phyloP scores from a whole-genome alignment of 148 eudicot genomes.

The Rhododendron williamsianum region DNA sequence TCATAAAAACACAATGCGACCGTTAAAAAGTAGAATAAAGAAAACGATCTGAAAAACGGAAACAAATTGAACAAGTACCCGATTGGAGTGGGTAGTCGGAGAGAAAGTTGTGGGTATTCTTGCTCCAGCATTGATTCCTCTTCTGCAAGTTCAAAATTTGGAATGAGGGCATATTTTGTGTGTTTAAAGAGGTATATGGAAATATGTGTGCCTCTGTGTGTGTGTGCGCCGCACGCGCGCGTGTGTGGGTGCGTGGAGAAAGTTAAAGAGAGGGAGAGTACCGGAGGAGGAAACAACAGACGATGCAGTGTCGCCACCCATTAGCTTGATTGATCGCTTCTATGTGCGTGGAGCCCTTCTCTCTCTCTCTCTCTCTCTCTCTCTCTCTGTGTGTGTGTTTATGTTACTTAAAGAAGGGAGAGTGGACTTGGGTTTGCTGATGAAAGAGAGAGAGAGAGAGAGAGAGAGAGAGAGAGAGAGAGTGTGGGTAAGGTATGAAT shows the following conservation, averaged over 20 bases:
- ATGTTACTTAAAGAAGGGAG: background rate
- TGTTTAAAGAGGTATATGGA: background rate
- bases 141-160: slow-evolving; percentile 18
- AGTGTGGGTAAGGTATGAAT: background rate
- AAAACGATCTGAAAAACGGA: too few species aligned
- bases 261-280: background rate
- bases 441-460: background rate
- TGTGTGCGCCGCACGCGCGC: too few species aligned
- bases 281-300: slow-evolving; percentile 11
- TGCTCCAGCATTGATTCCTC: slow-evolving; percentile 19
- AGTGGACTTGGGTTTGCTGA: background rate
- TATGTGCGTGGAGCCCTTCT: background rate
- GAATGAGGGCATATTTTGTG: background rate
- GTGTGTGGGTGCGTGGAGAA: background rate
- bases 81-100: background rate
- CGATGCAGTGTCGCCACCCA: slow-evolving; percentile 22
- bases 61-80: slow-evolving; percentile 8
- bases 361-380: background rate
- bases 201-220: background rate
- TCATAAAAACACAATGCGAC: slow-evolving; percentile 4
- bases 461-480: too few species aligned
- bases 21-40: background rate
- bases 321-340: slow-evolving; percentile 3
- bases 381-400: too few species aligned
- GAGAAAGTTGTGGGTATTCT: slow-evolving; percentile 10